A percentile compares a stretch with the other conserved stretches of the same genome.
These are phyloP conservation scores for Kurtzmaniella quercitrusa DNA, from an alignment of 1,139 yeast genomes.

Conservation along the genomic window DNA sequence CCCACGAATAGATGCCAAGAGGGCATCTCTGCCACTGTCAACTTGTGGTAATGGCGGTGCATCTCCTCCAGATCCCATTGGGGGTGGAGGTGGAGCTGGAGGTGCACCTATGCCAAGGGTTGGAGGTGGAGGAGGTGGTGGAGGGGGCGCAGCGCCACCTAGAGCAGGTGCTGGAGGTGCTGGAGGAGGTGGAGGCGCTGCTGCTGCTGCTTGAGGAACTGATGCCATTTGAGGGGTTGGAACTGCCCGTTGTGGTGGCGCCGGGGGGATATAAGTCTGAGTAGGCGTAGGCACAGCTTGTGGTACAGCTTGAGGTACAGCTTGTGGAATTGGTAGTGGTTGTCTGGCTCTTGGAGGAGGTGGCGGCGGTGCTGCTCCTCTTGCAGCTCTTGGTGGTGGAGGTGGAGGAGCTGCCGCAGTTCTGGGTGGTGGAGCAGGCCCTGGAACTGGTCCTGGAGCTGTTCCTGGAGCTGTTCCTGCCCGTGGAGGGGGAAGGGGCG, in stretches of 20 bases:
- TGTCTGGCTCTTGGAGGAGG: conserved; percentile 18
- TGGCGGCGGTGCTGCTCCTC: conserved; percentile 19
- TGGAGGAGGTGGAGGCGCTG: conserved; percentile 11
- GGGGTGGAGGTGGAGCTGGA: conserved; percentile 36
- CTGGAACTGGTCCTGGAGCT: conserved; percentile 15
- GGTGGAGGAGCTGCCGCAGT: conserved; percentile 18
- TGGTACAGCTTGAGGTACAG: conserved; percentile 24
- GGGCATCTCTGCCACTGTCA: conserved; percentile 70
- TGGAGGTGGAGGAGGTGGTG: conserved; percentile 37
- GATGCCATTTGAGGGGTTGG: conserved; percentile 16
- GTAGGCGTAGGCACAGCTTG: conserved; percentile 14
- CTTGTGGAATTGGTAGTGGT: conserved; percentile 15
- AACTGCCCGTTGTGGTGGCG: conserved; percentile 25
- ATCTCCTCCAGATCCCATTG: conserved; percentile 16
- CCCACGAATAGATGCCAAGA: conserved; percentile 80
- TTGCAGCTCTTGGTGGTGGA: conserved; percentile 19
- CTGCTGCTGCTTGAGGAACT: conserved; percentile 11
- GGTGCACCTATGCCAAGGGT: conserved; percentile 13
- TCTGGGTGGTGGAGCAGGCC: conserved; percentile 28
- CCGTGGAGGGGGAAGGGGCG: conserved; percentile 23
- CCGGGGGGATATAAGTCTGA: conserved; percentile 7
- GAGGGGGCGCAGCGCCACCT: conserved; percentile 21
- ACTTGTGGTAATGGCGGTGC: conserved; percentile 19
- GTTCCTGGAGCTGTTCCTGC: conserved; percentile 11
- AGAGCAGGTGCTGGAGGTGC: conserved; percentile 25